Base-by-base conservation (phyloP, 805 yeast genomes). In the Cyberlindnera meyerae region DNA sequence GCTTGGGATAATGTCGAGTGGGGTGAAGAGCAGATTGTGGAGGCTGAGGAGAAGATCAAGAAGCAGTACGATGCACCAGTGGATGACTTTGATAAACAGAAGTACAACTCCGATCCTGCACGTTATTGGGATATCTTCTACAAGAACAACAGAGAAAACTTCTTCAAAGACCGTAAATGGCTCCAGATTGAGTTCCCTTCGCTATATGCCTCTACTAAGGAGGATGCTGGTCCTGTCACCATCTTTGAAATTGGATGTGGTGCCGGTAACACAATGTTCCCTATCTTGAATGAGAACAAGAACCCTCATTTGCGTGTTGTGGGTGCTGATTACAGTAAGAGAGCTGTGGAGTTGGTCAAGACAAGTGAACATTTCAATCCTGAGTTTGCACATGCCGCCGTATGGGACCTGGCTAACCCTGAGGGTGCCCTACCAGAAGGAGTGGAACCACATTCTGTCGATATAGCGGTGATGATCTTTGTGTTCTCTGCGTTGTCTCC, bases 121-220 rank as follows among this genome's bases (percentile, higher is more conserved):
- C 78, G 84, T 47, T 93, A 81, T 59, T 93, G 98, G 98, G 96
- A 93, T 60, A 73, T 83, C 7, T 93, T 93, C 57, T 93, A 93
- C 60, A 80, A 82, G 50, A 84, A 89, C 56, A 90, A 93, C 61
- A 77, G 73, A 51, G 96, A 86, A 49, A 93, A 90, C 61, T 93
- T 93, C 64, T 93, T 93, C 71, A 93, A 93, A 59, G 96, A 93
- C 61, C 71, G 98, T 49, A 89, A 86, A 55, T 93, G 98, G 98
- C 68, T 93, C 42, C 87, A 85, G 56, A 82, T 90, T 32, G 98
- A 93, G 63, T 93, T 93, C 46, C 98, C 98, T 1, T 65, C 75
- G 11, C 62, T 93, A 24, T 90, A 82, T 54, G 81, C 79, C 43
- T 82, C 86, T 6, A 86, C 95, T 4, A 75, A 77, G 44, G 71